Conservation (phyloP, 1,139 yeast genomes). For the Hemisphaericaspora xylofermentans region DNA sequence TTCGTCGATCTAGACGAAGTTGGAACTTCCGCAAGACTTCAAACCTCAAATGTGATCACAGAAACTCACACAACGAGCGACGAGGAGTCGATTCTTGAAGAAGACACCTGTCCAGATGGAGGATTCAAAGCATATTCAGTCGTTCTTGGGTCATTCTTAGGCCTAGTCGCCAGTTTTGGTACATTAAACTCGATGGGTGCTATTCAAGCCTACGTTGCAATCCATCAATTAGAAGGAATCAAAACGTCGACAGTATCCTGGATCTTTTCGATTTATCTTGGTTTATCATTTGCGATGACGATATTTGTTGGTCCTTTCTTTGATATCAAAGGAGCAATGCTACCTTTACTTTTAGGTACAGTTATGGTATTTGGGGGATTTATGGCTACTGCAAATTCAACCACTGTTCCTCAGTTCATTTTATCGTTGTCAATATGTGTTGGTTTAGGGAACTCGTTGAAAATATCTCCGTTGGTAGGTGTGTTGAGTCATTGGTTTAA, state of each 20-base stretch:
- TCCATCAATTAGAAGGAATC: conserved; percentile 29
- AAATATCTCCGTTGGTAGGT: conserved; percentile 38
- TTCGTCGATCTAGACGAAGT: no score
- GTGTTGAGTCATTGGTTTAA: conserved; percentile 42
- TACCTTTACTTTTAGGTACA: conserved; percentile 27
- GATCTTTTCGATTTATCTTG: conserved; percentile 39
- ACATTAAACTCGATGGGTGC: conserved; percentile 37
- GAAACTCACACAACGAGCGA: no score
- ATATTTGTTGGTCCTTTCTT: conserved; percentile 38
- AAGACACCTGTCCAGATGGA: conserved; percentile 15
- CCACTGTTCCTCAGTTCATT: conserved; percentile 33
- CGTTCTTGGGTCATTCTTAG: conserved; percentile 35
- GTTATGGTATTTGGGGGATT: conserved; percentile 31
- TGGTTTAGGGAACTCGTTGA: conserved; percentile 35
- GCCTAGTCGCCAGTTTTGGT: conserved; percentile 33
- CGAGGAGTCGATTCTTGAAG: not conserved
- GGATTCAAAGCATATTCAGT: conserved; percentile 33
- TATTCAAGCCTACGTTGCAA: conserved; percentile 33
- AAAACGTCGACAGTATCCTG: conserved; percentile 26
- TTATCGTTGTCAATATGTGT: conserved; percentile 34
- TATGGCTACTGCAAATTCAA: conserved; percentile 34
- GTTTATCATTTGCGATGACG: conserved; percentile 31
- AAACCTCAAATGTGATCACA: no score
- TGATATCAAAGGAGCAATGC: conserved; percentile 32
- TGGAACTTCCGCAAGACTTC: no score